Base-by-base conservation (phyloP, 2,329 filamentous ascomycete species). In the Stagonosporopsis cucurbitacearum region DNA sequence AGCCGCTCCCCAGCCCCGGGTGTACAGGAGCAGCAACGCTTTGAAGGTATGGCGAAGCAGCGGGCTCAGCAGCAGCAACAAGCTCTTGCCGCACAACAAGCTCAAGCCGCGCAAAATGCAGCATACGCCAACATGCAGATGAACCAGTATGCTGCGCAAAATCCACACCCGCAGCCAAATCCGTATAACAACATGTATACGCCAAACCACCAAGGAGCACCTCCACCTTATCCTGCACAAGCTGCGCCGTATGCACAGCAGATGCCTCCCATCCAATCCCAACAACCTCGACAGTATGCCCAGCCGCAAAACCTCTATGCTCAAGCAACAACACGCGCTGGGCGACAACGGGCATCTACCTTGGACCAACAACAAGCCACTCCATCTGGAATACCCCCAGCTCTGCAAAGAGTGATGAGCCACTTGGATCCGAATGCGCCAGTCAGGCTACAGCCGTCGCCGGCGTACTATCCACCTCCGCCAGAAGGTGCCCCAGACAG, bases 321-420 rank as follows among this genome's bases (percentile, higher is more conserved):
- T 41, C 91, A 94, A 78, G 87, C 90, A 56, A 89, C 87, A 48
- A 86, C 91, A 65, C 85, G 92, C 63, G 88, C 88, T 41, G 89
- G 89, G 40, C 86, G 95, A 50, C 94, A 96, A 77, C 87, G 95
- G 58, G 93, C 95, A 36, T 95, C 93, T 40, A 99, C 95, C 3
- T 96, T 98, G 89, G 95, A 98, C 70, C 91, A 95, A 72, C 91
- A 96, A 69, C 90, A 93, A 70, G 93, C 90, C 58, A 93, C 93
- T 68, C 89, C 93, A 69, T 93, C 90, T 60, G 94, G 94, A 2
- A 96, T 99, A 56, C 95, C 95, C 5, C 88, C 91, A 13, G 88
- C 93, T 3, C 91, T 99, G 55, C 95, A 99, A 77, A 85, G 95
- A 66, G 95, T 99, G 20, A 95, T 95, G 37, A 96, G 92, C 73